Evolutionary conservation across 805 yeast genomes (phyloP).

Genomic region (Candida incommunis): DNA sequence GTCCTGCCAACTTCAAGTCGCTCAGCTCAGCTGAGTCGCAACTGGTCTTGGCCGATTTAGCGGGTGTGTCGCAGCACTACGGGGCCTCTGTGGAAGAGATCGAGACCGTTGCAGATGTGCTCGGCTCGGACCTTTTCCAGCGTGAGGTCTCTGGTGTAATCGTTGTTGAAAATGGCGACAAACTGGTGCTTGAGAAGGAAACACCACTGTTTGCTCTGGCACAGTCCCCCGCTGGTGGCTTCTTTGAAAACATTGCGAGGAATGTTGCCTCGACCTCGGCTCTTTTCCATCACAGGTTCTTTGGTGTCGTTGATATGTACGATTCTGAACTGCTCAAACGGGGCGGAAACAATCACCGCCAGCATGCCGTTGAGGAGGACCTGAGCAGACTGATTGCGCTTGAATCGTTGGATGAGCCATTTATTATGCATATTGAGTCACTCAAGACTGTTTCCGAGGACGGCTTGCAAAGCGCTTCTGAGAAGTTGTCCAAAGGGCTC

Average conservation of each 20-base stretch:
- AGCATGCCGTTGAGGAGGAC: neutral
- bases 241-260: neutral
- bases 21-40: neutral
- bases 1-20: neutral
- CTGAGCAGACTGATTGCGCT: neutral
- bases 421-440: neutral
- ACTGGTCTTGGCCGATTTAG: neutral
- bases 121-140: neutral
- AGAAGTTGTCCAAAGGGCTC: neutral
- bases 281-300: neutral
- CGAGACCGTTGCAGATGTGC: neutral
- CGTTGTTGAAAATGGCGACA: neutral
- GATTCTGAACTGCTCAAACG: neutral
- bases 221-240: neutral
- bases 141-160: neutral
- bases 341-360: neutral
- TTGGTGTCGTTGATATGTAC: neutral
- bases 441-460: neutral
- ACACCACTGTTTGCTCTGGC: neutral
- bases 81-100: neutral
- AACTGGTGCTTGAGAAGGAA: neutral
- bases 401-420: neutral
- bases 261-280: neutral
- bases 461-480: neutral
- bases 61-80: neutral